Evolutionary conservation across 1,284 basidiomycete species (phyloP), one percentile per base, ranked within the genome.

Genomic region (Cryptococcus jaspeensis): DNA sequence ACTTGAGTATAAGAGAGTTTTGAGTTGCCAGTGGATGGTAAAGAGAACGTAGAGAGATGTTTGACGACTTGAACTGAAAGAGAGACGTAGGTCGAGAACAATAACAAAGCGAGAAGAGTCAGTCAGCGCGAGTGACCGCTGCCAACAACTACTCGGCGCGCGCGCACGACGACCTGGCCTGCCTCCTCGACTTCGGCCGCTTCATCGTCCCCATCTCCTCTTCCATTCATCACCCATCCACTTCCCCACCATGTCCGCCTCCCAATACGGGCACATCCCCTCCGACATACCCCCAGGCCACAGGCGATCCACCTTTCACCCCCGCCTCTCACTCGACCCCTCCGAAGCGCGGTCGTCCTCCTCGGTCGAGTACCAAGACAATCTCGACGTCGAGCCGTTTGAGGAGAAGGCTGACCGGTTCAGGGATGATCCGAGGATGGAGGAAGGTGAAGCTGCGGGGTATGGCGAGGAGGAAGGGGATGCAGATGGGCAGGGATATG

Each of bases 351-450:
- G 62, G 44, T 58, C 51, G 57, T 57, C 44, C 8, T 56, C 55
- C 22, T 60, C 59, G 18, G 56, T 51, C 15, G 66, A 64, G 35
- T 76, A 74, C 56, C 56, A 67, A 42, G 74, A 76, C 56, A 59
- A 62, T 32, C 63, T 75, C 15, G 72, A 76, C 39, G 61, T 61
- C 18, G 70, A 74, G 53, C 74, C 74, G 0, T 75, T 76, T 41
- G 60, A 67, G 25, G 71, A 76, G 61, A 73, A 76, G 61, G 50
- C 53, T 5, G 65, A 69, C 46, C 58, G 68, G 35, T 72, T 72
- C 46, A 50, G 61, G 38, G 72, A 72, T 56, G 73, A 74, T 53
- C 53, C 56, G 0, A 47, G 49, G 13, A 55, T 73, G 61, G 74
- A 76, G 40, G 61, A 65, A 46, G 70, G 67, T n/a, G 55, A 53